phyloP scores from a whole-genome alignment of 1,284 basidiomycete genomes.

The Apiotrichum domesticum region DNA sequence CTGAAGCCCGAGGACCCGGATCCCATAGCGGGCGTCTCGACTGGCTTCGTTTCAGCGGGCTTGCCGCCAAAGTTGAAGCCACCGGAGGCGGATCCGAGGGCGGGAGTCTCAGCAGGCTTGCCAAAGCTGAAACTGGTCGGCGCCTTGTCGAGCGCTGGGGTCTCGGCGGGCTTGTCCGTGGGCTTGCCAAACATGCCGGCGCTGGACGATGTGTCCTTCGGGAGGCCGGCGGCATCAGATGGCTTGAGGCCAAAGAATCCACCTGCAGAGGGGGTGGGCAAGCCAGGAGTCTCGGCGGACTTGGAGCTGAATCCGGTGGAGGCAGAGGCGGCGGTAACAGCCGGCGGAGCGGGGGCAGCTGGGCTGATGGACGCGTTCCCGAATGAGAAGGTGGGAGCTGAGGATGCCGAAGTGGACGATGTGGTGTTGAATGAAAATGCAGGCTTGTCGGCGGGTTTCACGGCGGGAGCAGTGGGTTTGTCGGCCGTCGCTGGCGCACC shows the following conservation, averaged over 20 bases:
- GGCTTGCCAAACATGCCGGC: neutral
- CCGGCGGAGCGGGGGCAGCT: too few relatives aligned
- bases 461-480: too few relatives aligned
- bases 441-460: neutral
- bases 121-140: neutral
- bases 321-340: neutral
- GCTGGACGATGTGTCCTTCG: too few relatives aligned
- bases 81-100: neutral
- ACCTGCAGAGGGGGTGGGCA: neutral
- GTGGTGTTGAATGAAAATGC: constrained; percentile 1
- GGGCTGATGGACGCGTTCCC: neutral
- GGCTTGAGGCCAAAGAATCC: too few relatives aligned
- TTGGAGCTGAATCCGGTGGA: neutral
- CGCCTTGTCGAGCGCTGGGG: neutral
- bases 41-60: neutral
- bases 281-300: neutral
- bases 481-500: neutral
- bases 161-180: neutral
- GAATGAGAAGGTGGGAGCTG: neutral
- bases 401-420: neutral
- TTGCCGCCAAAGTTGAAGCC: neutral
- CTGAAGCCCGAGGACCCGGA: neutral
- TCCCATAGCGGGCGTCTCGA: neutral
- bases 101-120: neutral
- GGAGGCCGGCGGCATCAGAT: neutral